A percentile compares a stretch with the other conserved stretches of the same genome.
Evolutionary conservation across 2,329 filamentous ascomycete genomes (phyloP).

Genomic region (Neopestalotiopsis sp.): DNA sequence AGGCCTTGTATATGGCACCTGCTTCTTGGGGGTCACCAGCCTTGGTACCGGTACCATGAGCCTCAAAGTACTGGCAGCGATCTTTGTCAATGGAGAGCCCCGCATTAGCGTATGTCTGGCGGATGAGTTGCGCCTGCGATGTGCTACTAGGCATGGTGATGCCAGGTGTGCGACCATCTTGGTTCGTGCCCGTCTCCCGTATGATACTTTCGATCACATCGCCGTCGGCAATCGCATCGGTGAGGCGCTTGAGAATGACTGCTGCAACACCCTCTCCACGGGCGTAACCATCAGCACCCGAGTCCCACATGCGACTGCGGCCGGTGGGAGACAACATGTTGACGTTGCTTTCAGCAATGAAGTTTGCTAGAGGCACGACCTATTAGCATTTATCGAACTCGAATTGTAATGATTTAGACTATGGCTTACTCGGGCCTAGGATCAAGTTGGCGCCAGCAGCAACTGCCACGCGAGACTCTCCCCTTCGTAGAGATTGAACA

Average conservation of each 20-base stretch:
- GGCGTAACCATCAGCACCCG: conserved; percentile 55
- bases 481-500: conserved; percentile 28
- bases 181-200: conserved; percentile 37
- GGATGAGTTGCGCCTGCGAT: conserved; percentile 40
- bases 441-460: conserved; percentile 19
- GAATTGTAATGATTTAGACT: no score
- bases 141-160: conserved; percentile 48
- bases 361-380: no score
- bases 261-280: conserved; percentile 52
- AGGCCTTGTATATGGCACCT: conserved; percentile 25
- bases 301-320: conserved; percentile 42
- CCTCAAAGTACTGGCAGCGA: conserved; percentile 32
- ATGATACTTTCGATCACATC: conserved; percentile 46
- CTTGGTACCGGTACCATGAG: conserved; percentile 29
- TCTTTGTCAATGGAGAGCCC: conserved; percentile 31
- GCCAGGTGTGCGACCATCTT: conserved; percentile 44
- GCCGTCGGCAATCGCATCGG: conserved; percentile 50
- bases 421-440: neutral
- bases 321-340: conserved; percentile 32
- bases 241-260: conserved; percentile 52
- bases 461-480: conserved; percentile 24
- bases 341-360: conserved; percentile 25
- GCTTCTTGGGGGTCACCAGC: conserved; percentile 32
- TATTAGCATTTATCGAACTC: no score
- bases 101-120: conserved; percentile 35